Evolutionary conservation across 805 yeast species (phyloP).

Genomic region (Sungouiozyma intestinalis): DNA sequence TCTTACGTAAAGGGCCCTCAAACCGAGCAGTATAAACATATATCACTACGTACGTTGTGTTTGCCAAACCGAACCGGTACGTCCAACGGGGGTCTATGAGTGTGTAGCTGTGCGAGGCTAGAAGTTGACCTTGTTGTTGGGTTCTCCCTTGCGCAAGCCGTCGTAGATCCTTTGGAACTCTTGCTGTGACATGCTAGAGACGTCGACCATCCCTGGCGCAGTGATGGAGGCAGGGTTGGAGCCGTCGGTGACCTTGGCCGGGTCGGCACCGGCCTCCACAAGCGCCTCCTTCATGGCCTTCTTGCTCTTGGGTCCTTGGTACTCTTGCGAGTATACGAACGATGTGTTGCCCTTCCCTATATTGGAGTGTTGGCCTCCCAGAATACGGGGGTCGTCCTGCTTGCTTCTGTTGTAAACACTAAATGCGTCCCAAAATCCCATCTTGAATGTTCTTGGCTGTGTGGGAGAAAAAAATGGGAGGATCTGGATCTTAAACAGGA

Average conservation of each 20-base stretch:
- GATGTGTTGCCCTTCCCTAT: conserved; percentile 14
- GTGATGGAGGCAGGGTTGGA: not conserved
- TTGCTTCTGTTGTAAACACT: conserved; percentile 25
- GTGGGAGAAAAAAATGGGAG: too few species aligned
- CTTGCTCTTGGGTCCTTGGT: conserved; percentile 7
- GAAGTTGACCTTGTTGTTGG: conserved; percentile 19
- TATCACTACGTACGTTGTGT: too few species aligned
- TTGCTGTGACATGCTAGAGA: conserved; percentile 13
- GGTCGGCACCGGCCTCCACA: not conserved
- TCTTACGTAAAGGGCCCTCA: too few species aligned
- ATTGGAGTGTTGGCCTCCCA: conserved; percentile 15
- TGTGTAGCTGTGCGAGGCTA: too few species aligned
- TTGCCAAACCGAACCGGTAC: too few species aligned
- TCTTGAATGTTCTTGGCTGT: not conserved
- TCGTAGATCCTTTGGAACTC: conserved; percentile 18
- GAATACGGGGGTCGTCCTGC: conserved; percentile 17
- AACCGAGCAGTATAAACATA: too few species aligned
- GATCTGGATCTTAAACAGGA: too few species aligned
- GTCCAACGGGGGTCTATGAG: too few species aligned
- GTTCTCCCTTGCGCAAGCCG: conserved; percentile 18
- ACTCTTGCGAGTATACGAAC: conserved; percentile 16
- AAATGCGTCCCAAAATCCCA: conserved; percentile 26
- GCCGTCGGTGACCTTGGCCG: not conserved
- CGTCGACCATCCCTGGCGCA: conserved; percentile 6
- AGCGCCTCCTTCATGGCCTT: conserved; percentile 1